phyloP scores from a whole-genome alignment of 1,139 yeast species.

The Pichia sp. region DNA sequence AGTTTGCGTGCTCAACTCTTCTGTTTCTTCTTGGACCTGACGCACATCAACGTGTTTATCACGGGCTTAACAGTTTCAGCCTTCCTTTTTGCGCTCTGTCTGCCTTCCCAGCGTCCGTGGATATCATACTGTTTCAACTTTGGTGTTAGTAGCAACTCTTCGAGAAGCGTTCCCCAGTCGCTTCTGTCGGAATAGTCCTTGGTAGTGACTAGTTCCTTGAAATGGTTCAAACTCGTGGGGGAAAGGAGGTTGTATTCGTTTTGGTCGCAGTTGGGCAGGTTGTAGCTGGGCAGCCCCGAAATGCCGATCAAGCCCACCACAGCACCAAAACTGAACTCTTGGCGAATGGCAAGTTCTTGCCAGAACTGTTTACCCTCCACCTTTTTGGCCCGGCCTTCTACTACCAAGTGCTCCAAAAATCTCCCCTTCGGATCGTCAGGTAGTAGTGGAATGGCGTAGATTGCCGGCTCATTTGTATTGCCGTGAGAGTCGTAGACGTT shows the following conservation, averaged over 20 bases:
- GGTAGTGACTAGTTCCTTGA: constrained; percentile 38
- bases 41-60: constrained; percentile 14
- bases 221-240: constrained; percentile 20
- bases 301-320: constrained; percentile 85
- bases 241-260: neutral
- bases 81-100: neutral
- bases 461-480: constrained; percentile 37
- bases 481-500: constrained; percentile 37
- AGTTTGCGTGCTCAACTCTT: neutral
- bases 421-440: constrained; percentile 97
- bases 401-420: constrained; percentile 76
- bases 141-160: constrained; percentile 8
- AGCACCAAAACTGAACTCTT: constrained; percentile 82
- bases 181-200: constrained; percentile 36
- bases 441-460: constrained; percentile 67
- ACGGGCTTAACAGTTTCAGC: neutral
- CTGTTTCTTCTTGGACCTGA: constrained; percentile 14
- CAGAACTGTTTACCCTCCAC: constrained; percentile 59
- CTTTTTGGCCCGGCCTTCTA: constrained; percentile 57
- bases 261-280: neutral
- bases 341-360: constrained; percentile 80
- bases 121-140: neutral
- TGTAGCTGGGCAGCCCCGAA: constrained; percentile 35
- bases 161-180: constrained; percentile 19
- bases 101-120: neutral